These are phyloP conservation scores for Aquilaria sinensis DNA, from an alignment of 345 rosid species.

Conservation along the genomic window DNA sequence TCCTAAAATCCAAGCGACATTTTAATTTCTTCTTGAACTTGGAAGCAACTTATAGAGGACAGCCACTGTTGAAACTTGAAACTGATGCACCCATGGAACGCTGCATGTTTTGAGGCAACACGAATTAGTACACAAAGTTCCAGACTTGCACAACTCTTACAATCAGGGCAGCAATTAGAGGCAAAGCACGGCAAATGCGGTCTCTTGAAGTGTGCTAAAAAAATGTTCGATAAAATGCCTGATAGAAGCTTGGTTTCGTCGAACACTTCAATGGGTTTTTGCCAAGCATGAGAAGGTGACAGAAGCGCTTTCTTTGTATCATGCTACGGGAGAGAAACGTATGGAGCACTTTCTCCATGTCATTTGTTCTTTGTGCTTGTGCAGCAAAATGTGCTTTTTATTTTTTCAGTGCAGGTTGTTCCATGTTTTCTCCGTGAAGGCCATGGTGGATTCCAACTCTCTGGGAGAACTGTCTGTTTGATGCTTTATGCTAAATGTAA, in stretches of 20 bases:
- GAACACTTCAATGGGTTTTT: slow-evolving; percentile 57
- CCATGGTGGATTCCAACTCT: slow-evolving; percentile 34
- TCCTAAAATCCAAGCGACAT: no score
- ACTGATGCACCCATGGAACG: not conserved
- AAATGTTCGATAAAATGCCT: slow-evolving; percentile 67
- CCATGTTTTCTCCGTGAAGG: slow-evolving; percentile 60
- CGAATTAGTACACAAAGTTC: slow-evolving; percentile 10
- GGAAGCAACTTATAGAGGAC: no score
- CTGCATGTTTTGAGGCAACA: not conserved
- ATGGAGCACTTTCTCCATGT: slow-evolving; percentile 57
- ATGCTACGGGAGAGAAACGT: slow-evolving; percentile 41
- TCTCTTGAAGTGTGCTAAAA: slow-evolving; percentile 33
- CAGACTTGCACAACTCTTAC: slow-evolving; percentile 33
- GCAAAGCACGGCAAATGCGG: slow-evolving; percentile 49
- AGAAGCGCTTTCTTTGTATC: slow-evolving; percentile 42
- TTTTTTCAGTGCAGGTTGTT: slow-evolving; percentile 41
- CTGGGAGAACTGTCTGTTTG: slow-evolving; percentile 69
- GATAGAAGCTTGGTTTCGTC: slow-evolving; percentile 63
- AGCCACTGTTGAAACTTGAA: not conserved
- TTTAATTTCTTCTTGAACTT: no score
- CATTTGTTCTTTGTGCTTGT: slow-evolving; percentile 67
- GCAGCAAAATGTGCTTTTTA: slow-evolving; percentile 26
- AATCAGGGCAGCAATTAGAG: slow-evolving; percentile 26
- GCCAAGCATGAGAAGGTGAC: slow-evolving; percentile 29
- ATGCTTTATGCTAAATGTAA: slow-evolving; percentile 68